Conservation (phyloP, 2,329 filamentous ascomycete species). For the Colletotrichum zoysiae region DNA sequence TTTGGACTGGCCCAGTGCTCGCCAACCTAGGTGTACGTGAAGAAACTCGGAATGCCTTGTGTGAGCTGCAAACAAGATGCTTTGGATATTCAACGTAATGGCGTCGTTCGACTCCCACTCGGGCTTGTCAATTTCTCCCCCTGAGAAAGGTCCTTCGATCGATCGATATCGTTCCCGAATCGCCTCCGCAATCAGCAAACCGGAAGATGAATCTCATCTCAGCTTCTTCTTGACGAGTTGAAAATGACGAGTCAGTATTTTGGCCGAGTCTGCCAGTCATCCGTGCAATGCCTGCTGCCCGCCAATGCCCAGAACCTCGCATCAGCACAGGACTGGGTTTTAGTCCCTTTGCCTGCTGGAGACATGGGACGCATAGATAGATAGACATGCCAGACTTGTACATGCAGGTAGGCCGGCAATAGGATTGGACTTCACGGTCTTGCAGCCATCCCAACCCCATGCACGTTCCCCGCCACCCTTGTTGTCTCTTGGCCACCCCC, state of each 20-base stretch:
- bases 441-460: background rate
- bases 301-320: background rate
- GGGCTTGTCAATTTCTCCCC: background rate
- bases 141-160: background rate
- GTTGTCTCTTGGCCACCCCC: background rate
- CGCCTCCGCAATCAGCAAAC: background rate
- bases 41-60: background rate
- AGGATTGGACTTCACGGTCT: background rate
- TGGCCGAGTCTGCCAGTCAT: background rate
- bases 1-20: background rate
- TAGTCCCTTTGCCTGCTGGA: background rate
- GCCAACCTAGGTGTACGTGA: background rate
- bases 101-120: background rate
- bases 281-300: background rate
- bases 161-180: background rate
- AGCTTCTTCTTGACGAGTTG: background rate
- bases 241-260: background rate
- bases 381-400: too few species aligned
- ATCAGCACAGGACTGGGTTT: background rate
- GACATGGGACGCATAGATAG: background rate
- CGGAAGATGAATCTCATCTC: slow-evolving; percentile 12
- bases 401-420: background rate
- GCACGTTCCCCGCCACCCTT: background rate
- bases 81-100: background rate
- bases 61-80: background rate